Evolutionary conservation across 179 eudicot species (phyloP), one percentile per base, ranked within the genome.

Genomic region (Nepenthes alata): DNA sequence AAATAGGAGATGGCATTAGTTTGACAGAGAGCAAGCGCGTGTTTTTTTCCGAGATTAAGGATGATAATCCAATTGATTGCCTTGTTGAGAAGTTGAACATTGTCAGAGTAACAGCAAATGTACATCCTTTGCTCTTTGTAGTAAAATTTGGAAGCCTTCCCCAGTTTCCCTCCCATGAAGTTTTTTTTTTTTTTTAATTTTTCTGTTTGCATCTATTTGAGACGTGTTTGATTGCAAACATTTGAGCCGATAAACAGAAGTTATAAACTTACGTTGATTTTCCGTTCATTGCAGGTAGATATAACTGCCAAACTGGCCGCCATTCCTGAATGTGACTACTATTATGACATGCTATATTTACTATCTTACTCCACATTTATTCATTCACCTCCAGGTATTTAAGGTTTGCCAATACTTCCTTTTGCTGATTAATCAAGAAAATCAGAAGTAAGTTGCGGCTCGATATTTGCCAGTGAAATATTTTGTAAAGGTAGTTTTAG

Each of bases 61-160:
- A 94, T 71, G 97, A 83, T 50, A 94, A 94, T 55, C 86, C 87
- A 0, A 61, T 94, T 58, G 85, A 74, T 13, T 90, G 97, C 44
- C 89, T 94, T 44, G 47, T 87, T 9, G 61, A 64, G 45, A 85
- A 72, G 68, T 16, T 90, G 2, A 77, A 39, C 8, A 87, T 94
- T 36, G 74, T 70, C 0, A 56, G 63, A 50, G 55, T 85, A 3
- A 64, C 78, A 3, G 61, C 78, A 37, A 76, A 77, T 60, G 99
- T 90, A 73, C 12, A 74, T 25, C 57, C 11, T 10, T 47, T 1
- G 8, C 16, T 39, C 52, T 9, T 45, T 45, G 11, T 6, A 7
- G 36, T 50, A n/a, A 39, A 9, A 3, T 35, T 47, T 61, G 25
- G 25, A 25, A 25, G 25, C 25, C 25, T 25, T 25, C 25, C 25